Evolutionary conservation across 352 stramenopile genomes (phyloP).

Genomic region (Aphanomyces invadans): DNA sequence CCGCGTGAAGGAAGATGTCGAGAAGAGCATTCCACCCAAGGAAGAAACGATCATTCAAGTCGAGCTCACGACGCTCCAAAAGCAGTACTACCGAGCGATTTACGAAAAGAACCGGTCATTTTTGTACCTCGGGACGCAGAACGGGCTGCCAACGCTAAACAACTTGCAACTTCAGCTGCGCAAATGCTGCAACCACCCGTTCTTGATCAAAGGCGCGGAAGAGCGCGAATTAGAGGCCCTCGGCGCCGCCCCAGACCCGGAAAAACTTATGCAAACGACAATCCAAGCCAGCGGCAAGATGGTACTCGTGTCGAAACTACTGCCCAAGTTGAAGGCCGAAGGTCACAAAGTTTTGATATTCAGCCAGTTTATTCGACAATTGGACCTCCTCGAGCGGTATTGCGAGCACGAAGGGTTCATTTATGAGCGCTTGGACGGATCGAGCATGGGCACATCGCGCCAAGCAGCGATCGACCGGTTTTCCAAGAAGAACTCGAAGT

Average conservation of each 20-base stretch:
- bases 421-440: conserved; percentile 87
- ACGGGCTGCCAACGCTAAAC: conserved; percentile 88
- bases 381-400: conserved; percentile 93
- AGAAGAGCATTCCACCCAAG: conserved; percentile 95
- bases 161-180: conserved; percentile 99
- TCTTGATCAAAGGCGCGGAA: conserved; percentile 94
- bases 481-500: conserved; percentile 89
- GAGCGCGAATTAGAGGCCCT: conserved; percentile 76
- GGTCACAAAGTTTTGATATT: conserved; percentile 95
- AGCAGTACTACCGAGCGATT: conserved; percentile 99
- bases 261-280: conserved; percentile 73
- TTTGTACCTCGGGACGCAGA: conserved; percentile 85
- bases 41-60: conserved; percentile 95
- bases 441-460: conserved; percentile 79
- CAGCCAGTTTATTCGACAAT: conserved; percentile 90
- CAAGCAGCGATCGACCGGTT: conserved; percentile 96
- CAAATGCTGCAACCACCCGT: conserved; percentile 99
- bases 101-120: conserved; percentile 99
- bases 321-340: conserved; percentile 87
- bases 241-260: conserved; percentile 37
- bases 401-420: conserved; percentile 84
- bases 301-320: conserved; percentile 85
- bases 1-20: conserved; percentile 96
- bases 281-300: conserved; percentile 82
- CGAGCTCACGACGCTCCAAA: conserved; percentile 97